These are phyloP conservation scores for Camelina hispida DNA, from an alignment of 345 rosid species.

Conservation along the genomic window DNA sequence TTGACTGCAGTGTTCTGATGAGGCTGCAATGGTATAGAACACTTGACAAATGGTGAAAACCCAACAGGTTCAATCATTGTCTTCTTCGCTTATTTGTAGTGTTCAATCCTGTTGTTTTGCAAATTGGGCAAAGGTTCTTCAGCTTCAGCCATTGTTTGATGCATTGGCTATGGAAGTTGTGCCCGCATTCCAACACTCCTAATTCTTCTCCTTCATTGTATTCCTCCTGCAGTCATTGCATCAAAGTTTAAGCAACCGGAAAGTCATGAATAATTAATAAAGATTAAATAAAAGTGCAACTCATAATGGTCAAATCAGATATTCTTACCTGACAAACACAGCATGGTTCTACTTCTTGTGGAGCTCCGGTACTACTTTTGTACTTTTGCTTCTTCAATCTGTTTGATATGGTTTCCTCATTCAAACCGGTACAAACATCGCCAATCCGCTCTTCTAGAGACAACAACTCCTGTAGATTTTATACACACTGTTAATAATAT, in stretches of 20 bases:
- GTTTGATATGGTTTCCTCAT: constrained; percentile 62
- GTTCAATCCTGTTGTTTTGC: constrained; percentile 73
- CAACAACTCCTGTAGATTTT: constrained; percentile 66
- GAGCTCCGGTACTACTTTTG: constrained; percentile 19
- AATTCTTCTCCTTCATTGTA: constrained; percentile 64
- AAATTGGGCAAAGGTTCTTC: constrained; percentile 89
- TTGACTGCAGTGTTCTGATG: constrained; percentile 18
- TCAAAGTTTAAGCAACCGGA: background rate
- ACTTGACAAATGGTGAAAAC: constrained; percentile 19
- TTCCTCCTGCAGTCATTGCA: constrained; percentile 63
- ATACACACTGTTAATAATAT: background rate
- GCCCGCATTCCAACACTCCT: constrained; percentile 80
- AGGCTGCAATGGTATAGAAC: constrained; percentile 31
- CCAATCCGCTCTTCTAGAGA: constrained; percentile 94
- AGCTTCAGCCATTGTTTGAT: constrained; percentile 79
- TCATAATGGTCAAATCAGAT: background rate
- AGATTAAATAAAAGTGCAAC: background rate
- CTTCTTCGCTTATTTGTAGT: constrained; percentile 46
- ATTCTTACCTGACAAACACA: constrained; percentile 78
- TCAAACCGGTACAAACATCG: constrained; percentile 85
- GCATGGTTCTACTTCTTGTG: constrained; percentile 78
- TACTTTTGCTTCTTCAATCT: constrained; percentile 56
- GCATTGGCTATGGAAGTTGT: constrained; percentile 71
- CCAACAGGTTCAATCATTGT: constrained; percentile 8
- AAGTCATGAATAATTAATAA: background rate